phyloP scores from a whole-genome alignment of 306 rosid genomes.

The Vigna reflexopilosa region DNA sequence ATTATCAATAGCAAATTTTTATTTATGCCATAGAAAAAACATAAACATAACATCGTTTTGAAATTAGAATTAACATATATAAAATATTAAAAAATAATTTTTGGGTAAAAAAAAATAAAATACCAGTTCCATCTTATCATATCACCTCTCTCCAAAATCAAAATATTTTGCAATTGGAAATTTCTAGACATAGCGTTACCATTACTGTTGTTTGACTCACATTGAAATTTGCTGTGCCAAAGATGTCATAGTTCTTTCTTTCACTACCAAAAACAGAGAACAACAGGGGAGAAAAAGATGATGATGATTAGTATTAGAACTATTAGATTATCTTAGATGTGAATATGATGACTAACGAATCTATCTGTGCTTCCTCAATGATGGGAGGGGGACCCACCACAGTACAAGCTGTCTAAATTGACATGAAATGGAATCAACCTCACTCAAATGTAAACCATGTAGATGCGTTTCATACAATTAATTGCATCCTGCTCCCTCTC shows the following conservation, averaged over 20 bases:
- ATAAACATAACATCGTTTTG: no score
- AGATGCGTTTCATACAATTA: conserved; percentile 33
- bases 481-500: not conserved
- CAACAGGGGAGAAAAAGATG: not conserved
- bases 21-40: no score
- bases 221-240: conserved; percentile 27
- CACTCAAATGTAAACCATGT: conserved; percentile 40
- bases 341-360: not conserved
- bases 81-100: not conserved
- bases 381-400: conserved; percentile 30
- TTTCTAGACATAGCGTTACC: not conserved
- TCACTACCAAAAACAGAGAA: conserved; percentile 2
- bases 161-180: not conserved
- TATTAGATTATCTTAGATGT: not conserved
- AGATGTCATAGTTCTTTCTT: conserved; percentile 2
- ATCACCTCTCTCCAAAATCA: not conserved
- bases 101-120: not conserved
- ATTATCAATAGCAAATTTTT: no score
- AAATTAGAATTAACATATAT: no score
- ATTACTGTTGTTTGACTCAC: not conserved
- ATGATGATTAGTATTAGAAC: not conserved
- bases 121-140: no score
- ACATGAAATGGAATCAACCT: conserved; percentile 12
- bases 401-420: conserved; percentile 7
- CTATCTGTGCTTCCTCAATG: conserved; percentile 34